Conservation (phyloP, 2,329 filamentous ascomycete species). For the Colletotrichum trifolii region DNA sequence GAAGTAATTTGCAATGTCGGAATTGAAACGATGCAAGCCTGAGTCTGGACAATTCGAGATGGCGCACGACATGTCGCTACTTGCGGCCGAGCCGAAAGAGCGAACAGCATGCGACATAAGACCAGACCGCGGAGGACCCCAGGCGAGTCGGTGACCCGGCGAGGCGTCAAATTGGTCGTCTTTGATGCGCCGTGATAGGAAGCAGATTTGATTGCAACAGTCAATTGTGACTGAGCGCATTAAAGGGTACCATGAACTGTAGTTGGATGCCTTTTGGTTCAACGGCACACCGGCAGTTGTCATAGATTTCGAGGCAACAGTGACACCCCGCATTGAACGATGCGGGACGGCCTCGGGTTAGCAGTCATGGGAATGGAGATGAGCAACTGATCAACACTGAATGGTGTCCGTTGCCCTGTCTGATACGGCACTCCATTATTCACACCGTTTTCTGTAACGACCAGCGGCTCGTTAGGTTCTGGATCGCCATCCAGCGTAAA, state of each 20-base stretch:
- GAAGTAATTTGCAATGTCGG: not conserved
- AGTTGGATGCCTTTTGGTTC: not conserved
- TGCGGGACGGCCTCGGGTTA: not conserved
- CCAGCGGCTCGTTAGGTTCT: slow-evolving; percentile 10
- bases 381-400: slow-evolving; percentile 17
- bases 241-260: not conserved
- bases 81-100: not conserved
- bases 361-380: not conserved
- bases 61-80: slow-evolving; percentile 6
- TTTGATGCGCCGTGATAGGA: not conserved
- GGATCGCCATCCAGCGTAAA: slow-evolving; percentile 23
- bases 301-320: not conserved
- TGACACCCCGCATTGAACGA: slow-evolving; percentile 14
- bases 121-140: not conserved
- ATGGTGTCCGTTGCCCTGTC: slow-evolving; percentile 5
- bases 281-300: slow-evolving; percentile 20
- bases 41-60: not conserved
- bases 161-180: slow-evolving; percentile 5
- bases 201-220: not conserved
- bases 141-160: not conserved
- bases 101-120: slow-evolving; percentile 6
- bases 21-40: not conserved
- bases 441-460: slow-evolving; percentile 10
- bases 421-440: slow-evolving; percentile 5
- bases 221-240: slow-evolving; percentile 1